Evolutionary conservation across 108 stramenopile genomes (phyloP).

Genomic region (Chaetoceros tenuissimus): DNA sequence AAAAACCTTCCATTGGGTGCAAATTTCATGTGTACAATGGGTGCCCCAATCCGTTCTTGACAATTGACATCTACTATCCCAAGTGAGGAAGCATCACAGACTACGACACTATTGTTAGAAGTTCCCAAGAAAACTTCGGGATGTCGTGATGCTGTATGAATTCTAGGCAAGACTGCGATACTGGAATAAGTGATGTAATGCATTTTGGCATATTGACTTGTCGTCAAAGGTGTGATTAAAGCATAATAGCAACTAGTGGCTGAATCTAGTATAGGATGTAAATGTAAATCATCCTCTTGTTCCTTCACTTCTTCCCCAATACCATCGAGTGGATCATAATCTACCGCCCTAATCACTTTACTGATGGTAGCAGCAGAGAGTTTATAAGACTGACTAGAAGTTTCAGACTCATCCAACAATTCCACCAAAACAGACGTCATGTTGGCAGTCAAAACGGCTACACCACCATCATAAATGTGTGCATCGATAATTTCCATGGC

Average conservation of each 20-base stretch:
- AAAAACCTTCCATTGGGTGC: constrained; percentile 93
- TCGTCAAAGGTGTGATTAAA: constrained; percentile 53
- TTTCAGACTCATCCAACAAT: constrained; percentile 46
- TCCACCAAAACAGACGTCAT: constrained; percentile 71
- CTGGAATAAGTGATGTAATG: constrained; percentile 40
- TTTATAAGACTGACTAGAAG: constrained; percentile 59
- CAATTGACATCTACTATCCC: constrained; percentile 74
- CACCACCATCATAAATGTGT: constrained; percentile 61
- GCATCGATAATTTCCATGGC: constrained; percentile 54
- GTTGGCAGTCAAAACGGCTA: constrained; percentile 51
- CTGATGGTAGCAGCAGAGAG: constrained; percentile 41
- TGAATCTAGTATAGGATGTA: background rate
- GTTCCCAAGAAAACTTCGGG: constrained; percentile 79
- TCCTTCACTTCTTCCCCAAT: background rate
- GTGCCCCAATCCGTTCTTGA: constrained; percentile 54
- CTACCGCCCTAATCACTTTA: background rate
- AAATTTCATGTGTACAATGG: constrained; percentile 82
- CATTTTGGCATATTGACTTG: constrained; percentile 25
- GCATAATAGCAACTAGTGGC: constrained; percentile 36
- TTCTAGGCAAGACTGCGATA: constrained; percentile 61
- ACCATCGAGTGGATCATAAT: background rate
- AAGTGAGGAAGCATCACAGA: constrained; percentile 39
- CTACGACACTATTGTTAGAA: constrained; percentile 67
- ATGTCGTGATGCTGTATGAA: constrained; percentile 49
- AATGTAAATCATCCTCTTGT: constrained; percentile 3